These are phyloP conservation scores for Emergomyces pasteurianus DNA, from an alignment of 2,329 filamentous ascomycete species.

Conservation along the genomic window DNA sequence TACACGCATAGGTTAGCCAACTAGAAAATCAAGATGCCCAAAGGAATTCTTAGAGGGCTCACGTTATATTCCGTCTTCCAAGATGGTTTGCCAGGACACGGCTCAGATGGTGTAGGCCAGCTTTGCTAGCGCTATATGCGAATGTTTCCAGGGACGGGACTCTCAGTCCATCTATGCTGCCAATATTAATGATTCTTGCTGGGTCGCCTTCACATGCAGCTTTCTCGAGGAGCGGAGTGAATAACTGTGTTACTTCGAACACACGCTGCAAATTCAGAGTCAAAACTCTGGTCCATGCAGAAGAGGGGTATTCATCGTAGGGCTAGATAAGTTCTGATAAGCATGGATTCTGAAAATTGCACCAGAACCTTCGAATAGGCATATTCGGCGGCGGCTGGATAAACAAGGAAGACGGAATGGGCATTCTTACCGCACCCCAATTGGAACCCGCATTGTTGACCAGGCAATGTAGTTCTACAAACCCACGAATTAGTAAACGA, in stretches of 20 bases:
- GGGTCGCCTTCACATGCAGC: slow-evolving; percentile 33
- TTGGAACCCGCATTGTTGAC: slow-evolving; percentile 44
- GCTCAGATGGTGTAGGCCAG: slow-evolving; percentile 42
- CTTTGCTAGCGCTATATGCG: slow-evolving; percentile 43
- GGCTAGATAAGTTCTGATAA: slow-evolving; percentile 17
- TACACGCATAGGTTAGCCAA: slow-evolving; percentile 10
- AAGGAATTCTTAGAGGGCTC: slow-evolving; percentile 20
- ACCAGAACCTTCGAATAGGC: not conserved
- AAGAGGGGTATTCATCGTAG: slow-evolving; percentile 46
- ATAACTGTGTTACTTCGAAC: slow-evolving; percentile 36
- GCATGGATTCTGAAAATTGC: not conserved
- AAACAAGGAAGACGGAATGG: not conserved
- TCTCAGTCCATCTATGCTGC: slow-evolving; percentile 42
- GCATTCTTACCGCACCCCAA: slow-evolving; percentile 33
- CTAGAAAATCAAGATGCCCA: slow-evolving; percentile 24
- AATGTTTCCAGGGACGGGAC: slow-evolving; percentile 42
- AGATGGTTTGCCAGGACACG: slow-evolving; percentile 41
- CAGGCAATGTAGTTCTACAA: slow-evolving; percentile 35
- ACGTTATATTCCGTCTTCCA: slow-evolving; percentile 42
- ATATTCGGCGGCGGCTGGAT: not conserved
- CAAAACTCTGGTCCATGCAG: slow-evolving; percentile 47
- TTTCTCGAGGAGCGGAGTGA: slow-evolving; percentile 38
- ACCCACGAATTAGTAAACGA: slow-evolving; percentile 12
- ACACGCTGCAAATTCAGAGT: slow-evolving; percentile 44
- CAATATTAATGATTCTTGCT: slow-evolving; percentile 42